These are phyloP conservation scores for Mycena floridula DNA, from an alignment of 768 basidiomycete genomes.

Conservation along the genomic window DNA sequence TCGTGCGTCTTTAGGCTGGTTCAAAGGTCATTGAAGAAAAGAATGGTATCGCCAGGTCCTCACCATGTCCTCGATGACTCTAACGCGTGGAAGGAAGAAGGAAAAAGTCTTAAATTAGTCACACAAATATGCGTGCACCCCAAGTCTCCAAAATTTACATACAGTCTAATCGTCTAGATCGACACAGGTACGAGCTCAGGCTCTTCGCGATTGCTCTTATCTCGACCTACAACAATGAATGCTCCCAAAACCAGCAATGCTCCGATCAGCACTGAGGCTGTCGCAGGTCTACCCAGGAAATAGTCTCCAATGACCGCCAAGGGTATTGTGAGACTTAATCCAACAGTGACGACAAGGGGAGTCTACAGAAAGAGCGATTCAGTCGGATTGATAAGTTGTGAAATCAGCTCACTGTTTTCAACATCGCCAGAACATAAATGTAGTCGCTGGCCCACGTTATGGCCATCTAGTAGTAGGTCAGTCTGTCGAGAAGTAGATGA, in stretches of 20 bases:
- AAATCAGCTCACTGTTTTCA: too few species aligned
- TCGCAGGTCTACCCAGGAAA: slow-evolving; percentile 51
- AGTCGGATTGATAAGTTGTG: too few species aligned
- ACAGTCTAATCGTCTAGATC: background rate
- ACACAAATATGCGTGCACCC: too few species aligned
- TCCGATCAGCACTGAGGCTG: slow-evolving; percentile 60
- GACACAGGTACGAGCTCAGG: background rate
- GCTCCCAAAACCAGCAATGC: slow-evolving; percentile 70
- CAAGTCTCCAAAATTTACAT: too few species aligned
- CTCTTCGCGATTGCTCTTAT: slow-evolving; percentile 29
- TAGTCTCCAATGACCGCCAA: slow-evolving; percentile 83
- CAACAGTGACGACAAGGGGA: slow-evolving; percentile 88
- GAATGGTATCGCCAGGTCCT: too few species aligned
- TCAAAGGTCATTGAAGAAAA: too few species aligned
- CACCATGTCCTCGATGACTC: too few species aligned
- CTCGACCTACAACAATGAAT: slow-evolving; percentile 70
- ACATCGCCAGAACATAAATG: slow-evolving; percentile 84
- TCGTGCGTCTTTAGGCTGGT: slow-evolving; percentile 37
- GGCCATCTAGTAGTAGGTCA: slow-evolving; percentile 48
- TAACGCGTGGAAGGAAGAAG: too few species aligned
- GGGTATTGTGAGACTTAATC: slow-evolving; percentile 90
- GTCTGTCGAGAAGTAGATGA: background rate
- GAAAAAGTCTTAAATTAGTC: too few species aligned
- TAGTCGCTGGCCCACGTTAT: slow-evolving; percentile 85
- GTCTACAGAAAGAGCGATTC: too few species aligned